Base-by-base conservation (phyloP, 257 asterid species). In the Echium plantagineum region DNA sequence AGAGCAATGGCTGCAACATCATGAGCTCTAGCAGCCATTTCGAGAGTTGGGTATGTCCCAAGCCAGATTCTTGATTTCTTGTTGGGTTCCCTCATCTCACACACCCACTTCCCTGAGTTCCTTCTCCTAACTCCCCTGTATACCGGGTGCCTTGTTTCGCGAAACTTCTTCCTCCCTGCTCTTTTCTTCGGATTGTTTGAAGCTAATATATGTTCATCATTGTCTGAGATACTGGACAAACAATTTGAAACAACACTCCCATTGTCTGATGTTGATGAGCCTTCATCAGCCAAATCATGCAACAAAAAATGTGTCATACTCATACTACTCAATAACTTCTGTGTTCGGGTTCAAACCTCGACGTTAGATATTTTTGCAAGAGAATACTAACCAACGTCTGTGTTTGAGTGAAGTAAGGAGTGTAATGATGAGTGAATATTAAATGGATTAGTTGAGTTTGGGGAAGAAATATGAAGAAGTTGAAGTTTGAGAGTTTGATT, bases 1-100 rank as follows among this genome's bases (percentile, higher is more conserved):
- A 86, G 63, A 0, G 94, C 88, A 1, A 87, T 64, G 5, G 86
- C 94, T 0, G 94, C 90, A 63, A 87, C 95, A 16, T 86, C 95
- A 38, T 84, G 83, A 0, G 95, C 95, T 21, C 87, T 80, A 9
- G 90, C 94, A 0, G 94, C 95, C 94, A 85, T 85, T 8, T 80
- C 89, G 0, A 79, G 74, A 0, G 90, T 87, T 7, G 80, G 80
- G 60, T 67, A 87, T 0, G 95, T 84, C 2, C 95, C 94, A 1
- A 86, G 78, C 95, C 95, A 84, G 20, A 86, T 86, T 59, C 95
- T 80, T 0, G 87, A 24, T 19, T 83, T 76, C 77, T 81, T 86
- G 61, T 82, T 82, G 1, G 94, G 95, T 52, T 81, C 95, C 24
- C 95, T 74, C 2, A 83, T 69, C 55, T 81, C 95, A 26, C 86